phyloP scores from a whole-genome alignment of 2,329 filamentous ascomycete genomes.

The Ceratocystis harringtonii region DNA sequence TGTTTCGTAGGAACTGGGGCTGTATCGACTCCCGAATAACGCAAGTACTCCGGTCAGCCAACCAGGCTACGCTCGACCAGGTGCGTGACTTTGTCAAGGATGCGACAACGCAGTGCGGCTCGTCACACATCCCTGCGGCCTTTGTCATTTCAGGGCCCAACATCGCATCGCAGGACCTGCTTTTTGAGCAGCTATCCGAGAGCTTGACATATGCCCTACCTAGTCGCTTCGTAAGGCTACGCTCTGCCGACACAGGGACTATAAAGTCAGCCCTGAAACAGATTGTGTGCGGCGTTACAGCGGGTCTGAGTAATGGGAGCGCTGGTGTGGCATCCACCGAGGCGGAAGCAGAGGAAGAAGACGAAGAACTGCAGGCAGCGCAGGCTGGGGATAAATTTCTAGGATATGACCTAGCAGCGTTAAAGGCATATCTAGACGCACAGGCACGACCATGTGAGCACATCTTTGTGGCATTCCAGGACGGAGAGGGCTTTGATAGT shows the following conservation, averaged over 20 bases:
- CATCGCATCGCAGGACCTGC: conserved; percentile 56
- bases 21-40: conserved; percentile 49
- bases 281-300: conserved; percentile 52
- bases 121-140: conserved; percentile 40
- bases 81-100: conserved; percentile 40
- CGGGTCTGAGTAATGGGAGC: conserved; percentile 19
- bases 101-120: conserved; percentile 1
- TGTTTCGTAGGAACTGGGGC: conserved; percentile 50
- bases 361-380: conserved; percentile 24
- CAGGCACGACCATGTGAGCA: conserved; percentile 30
- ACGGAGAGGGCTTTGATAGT: conserved; percentile 69
- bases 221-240: conserved; percentile 49
- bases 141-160: conserved; percentile 68
- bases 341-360: background rate
- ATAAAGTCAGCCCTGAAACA: conserved; percentile 56
- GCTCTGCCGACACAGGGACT: conserved; percentile 57
- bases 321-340: conserved; percentile 37
- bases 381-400: conserved; percentile 36
- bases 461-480: conserved; percentile 60
- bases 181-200: conserved; percentile 56
- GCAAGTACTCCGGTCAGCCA: conserved; percentile 42
- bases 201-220: conserved; percentile 32
- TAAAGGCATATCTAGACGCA: conserved; percentile 45
- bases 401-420: conserved; percentile 63
- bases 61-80: conserved; percentile 43